phyloP scores from a whole-genome alignment of 108 stramenopile genomes.

The Nitzschia inconspicua region DNA sequence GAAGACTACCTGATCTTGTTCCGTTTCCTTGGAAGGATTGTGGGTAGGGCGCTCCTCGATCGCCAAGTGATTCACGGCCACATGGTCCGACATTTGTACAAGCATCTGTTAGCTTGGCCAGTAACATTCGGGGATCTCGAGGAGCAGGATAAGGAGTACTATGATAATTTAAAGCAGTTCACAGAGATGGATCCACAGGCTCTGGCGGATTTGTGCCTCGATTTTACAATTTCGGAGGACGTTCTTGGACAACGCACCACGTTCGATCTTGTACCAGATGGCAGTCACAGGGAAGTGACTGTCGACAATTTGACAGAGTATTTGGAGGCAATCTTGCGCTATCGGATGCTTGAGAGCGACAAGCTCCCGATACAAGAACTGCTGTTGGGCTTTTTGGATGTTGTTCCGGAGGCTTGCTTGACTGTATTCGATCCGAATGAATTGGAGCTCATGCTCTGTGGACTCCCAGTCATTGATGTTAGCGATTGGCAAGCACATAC shows the following conservation, averaged over 20 bases:
- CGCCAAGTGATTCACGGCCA: conserved; percentile 95
- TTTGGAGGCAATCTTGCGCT: conserved; percentile 86
- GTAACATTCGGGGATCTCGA: conserved; percentile 78
- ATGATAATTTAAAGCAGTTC: conserved; percentile 57
- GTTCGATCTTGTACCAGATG: conserved; percentile 85
- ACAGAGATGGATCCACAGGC: conserved; percentile 42
- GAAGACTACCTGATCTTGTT: conserved; percentile 95
- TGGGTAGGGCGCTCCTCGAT: conserved; percentile 98
- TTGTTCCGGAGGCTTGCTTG: conserved; percentile 92
- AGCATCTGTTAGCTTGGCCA: conserved; percentile 96
- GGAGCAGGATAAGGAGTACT: conserved; percentile 72
- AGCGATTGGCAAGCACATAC: conserved; percentile 90
- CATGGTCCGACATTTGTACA: conserved; percentile 97
- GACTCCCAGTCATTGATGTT: conserved; percentile 93
- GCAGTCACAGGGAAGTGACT: conserved; percentile 86
- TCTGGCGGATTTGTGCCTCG: conserved; percentile 56
- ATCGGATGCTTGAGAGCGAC: conserved; percentile 83
- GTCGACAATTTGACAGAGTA: conserved; percentile 95
- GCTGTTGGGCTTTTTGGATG: conserved; percentile 93
- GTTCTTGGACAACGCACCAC: conserved; percentile 65
- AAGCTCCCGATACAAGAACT: conserved; percentile 88
- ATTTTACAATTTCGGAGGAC: conserved; percentile 91
- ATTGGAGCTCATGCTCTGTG: conserved; percentile 97
- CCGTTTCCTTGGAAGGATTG: conserved; percentile 95
- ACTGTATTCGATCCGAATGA: conserved; percentile 96